Conservation (phyloP, 352 stramenopile species). For the Phytophthora syringae region DNA sequence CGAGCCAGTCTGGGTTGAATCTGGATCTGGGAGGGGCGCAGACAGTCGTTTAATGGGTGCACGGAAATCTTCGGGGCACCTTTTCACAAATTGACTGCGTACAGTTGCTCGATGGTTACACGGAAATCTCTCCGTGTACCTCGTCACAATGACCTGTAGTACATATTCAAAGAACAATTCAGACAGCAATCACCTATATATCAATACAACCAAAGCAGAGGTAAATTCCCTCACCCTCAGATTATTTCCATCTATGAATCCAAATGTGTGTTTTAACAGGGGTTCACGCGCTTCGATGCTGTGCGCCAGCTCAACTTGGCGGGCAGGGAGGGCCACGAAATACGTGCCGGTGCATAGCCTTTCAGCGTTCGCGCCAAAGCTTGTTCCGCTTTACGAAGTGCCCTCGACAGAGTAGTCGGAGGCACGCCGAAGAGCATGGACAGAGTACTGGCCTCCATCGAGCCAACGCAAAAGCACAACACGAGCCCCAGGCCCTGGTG, state of each 20-base stretch:
- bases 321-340: constrained; percentile 5
- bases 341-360: background rate
- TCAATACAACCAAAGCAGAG: no score
- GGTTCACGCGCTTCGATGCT: constrained; percentile 34
- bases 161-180: no score
- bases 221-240: background rate
- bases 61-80: no score
- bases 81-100: no score
- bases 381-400: constrained; percentile 5
- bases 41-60: no score
- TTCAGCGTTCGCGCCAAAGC: background rate
- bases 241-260: constrained; percentile 15
- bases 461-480: constrained; percentile 1
- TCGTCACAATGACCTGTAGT: no score
- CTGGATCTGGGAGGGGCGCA: no score
- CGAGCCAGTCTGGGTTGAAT: no score
- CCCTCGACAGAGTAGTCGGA: constrained; percentile 3
- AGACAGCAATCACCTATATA: no score
- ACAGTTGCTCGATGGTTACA: no score
- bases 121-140: no score
- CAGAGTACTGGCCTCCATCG: constrained; percentile 1
- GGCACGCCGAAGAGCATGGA: constrained; percentile 9
- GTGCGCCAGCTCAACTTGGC: background rate
- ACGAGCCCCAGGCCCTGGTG: constrained; percentile 15
- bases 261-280: constrained; percentile 27